Percentiles rank a stretch among this genome's conserved stretches.
These are phyloP conservation scores for Talaromyces sp. DNA, from an alignment of 2,329 filamentous ascomycete species.

Conservation along the genomic window DNA sequence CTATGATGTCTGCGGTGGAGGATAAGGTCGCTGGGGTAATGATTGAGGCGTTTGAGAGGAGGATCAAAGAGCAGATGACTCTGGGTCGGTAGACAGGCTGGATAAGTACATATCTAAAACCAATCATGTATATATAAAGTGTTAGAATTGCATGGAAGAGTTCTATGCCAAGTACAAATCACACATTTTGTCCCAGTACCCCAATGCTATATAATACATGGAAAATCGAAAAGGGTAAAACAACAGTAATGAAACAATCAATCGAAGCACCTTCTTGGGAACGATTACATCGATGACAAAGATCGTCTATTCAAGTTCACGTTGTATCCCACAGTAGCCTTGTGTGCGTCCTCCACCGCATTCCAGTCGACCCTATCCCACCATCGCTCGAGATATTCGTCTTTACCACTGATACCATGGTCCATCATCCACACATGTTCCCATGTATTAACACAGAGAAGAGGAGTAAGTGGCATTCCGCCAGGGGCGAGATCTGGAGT, in stretches of 20 bases:
- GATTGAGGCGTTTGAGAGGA: conserved; percentile 87
- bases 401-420: conserved; percentile 73
- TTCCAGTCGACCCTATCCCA: conserved; percentile 87
- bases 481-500: conserved; percentile 36
- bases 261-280: neutral
- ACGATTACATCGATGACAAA: conserved; percentile 1
- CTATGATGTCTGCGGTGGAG: conserved; percentile 73
- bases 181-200: conserved; percentile 9
- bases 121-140: neutral
- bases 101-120: neutral
- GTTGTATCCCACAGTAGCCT: conserved; percentile 22
- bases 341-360: conserved; percentile 53
- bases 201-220: conserved; percentile 17
- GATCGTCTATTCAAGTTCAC: conserved; percentile 2
- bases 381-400: conserved; percentile 70
- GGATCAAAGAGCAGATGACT: conserved; percentile 53
- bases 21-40: conserved; percentile 80
- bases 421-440: conserved; percentile 88
- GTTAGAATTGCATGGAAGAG: neutral
- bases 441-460: conserved; percentile 94
- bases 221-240: conserved; percentile 5
- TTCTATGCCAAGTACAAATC: conserved; percentile 3
- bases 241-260: neutral
- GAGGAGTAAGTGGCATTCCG: conserved; percentile 58
- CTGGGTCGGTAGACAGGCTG: neutral